Conservation (phyloP, 257 asterid genomes). For the Solanum tarijense region DNA sequence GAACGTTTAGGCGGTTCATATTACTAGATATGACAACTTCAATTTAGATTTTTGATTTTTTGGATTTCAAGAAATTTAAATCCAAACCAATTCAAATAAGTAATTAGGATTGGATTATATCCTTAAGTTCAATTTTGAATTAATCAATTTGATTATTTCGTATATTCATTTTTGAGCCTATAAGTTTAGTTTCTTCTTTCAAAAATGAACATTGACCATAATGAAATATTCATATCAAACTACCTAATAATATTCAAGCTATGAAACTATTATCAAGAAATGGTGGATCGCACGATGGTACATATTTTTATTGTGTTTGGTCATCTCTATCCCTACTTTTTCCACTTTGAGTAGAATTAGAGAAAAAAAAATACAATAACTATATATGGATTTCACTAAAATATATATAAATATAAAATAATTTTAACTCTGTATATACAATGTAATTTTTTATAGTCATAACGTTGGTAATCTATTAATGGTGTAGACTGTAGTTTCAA, state of each 20-base stretch:
- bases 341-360: background rate
- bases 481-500: background rate
- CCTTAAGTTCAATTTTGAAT: too few species aligned
- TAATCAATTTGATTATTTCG: too few species aligned
- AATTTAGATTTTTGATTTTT: too few species aligned
- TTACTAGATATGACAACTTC: background rate
- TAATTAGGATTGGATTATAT: background rate
- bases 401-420: too few species aligned
- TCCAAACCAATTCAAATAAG: background rate
- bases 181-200: background rate
- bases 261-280: background rate
- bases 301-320: background rate
- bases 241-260: background rate
- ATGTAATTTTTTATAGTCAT: too few species aligned
- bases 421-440: too few species aligned
- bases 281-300: background rate
- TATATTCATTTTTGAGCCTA: too few species aligned
- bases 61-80: background rate
- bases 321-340: background rate
- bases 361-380: too few species aligned
- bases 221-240: background rate
- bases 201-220: background rate
- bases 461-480: background rate
- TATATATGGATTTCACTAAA: background rate
- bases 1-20: background rate